A percentile compares a stretch with the other conserved stretches of the same genome.
Evolutionary conservation across 495 filamentous ascomycete genomes (phyloP).

Genomic region (Glutinoglossum americanum): DNA sequence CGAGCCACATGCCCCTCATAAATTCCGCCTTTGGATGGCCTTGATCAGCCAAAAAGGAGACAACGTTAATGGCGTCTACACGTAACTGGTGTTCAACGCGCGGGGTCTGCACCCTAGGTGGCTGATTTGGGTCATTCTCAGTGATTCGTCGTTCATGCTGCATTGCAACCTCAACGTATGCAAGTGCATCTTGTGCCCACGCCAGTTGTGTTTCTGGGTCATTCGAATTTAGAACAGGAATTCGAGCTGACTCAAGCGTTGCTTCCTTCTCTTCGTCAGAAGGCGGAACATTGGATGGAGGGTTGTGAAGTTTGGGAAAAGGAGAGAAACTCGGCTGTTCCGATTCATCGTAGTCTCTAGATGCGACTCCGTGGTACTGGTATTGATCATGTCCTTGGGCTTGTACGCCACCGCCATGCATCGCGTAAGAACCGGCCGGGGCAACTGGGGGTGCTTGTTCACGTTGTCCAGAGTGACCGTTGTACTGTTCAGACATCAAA

Average conservation of each 20-base stretch:
- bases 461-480: not conserved
- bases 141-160: conserved; percentile 42
- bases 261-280: conserved; percentile 87
- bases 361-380: not conserved
- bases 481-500: not conserved
- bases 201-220: conserved; percentile 91
- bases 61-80: conserved; percentile 76
- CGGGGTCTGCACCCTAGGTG: conserved; percentile 49
- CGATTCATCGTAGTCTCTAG: conserved; percentile 19
- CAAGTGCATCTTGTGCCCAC: conserved; percentile 84
- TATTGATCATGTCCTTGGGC: not conserved
- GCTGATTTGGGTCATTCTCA: conserved; percentile 28
- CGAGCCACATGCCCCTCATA: conserved; percentile 88
- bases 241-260: conserved; percentile 60
- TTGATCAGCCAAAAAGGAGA: conserved; percentile 73
- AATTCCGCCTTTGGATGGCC: conserved; percentile 87
- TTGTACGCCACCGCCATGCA: not conserved
- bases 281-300: conserved; percentile 75
- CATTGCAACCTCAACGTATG: conserved; percentile 68
- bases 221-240: conserved; percentile 73
- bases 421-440: not conserved
- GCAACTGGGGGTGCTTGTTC: not conserved
- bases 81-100: conserved; percentile 70
- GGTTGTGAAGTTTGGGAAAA: conserved; percentile 65
- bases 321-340: conserved; percentile 59